Evolutionary conservation across 495 filamentous ascomycete genomes (phyloP).

Genomic region (Podospora conica): DNA sequence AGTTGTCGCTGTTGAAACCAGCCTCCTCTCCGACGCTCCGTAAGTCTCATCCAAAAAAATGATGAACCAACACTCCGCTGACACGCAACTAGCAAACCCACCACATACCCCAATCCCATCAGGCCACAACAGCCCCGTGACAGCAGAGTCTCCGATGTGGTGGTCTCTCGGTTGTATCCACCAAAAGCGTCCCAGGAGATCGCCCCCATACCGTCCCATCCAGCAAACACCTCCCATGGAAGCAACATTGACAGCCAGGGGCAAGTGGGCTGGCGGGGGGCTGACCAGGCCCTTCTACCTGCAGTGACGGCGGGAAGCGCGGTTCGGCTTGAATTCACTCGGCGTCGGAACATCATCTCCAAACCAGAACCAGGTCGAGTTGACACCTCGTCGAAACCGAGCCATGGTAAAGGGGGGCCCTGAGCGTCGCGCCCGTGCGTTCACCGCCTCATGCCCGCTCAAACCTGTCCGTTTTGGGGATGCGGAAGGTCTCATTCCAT

Average conservation of each 20-base stretch:
- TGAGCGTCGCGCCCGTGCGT: background rate
- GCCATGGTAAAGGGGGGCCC: background rate
- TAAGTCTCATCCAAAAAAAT: background rate
- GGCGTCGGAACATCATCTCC: background rate
- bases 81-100: background rate
- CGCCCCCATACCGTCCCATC: background rate
- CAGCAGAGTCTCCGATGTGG: background rate
- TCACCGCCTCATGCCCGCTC: background rate
- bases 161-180: background rate
- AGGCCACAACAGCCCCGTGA: background rate
- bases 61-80: background rate
- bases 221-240: background rate
- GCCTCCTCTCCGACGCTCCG: background rate
- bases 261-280: background rate
- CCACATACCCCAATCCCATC: background rate
- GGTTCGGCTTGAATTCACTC: background rate
- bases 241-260: background rate
- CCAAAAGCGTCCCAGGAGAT: background rate
- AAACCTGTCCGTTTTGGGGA: background rate
- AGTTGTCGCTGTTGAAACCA: background rate
- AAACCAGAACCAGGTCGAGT: background rate
- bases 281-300: background rate
- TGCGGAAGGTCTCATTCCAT: background rate
- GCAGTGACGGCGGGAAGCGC: background rate
- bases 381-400: background rate